phyloP scores from a whole-genome alignment of 139 green algal genomes.

The Chlorella vulgaris region DNA sequence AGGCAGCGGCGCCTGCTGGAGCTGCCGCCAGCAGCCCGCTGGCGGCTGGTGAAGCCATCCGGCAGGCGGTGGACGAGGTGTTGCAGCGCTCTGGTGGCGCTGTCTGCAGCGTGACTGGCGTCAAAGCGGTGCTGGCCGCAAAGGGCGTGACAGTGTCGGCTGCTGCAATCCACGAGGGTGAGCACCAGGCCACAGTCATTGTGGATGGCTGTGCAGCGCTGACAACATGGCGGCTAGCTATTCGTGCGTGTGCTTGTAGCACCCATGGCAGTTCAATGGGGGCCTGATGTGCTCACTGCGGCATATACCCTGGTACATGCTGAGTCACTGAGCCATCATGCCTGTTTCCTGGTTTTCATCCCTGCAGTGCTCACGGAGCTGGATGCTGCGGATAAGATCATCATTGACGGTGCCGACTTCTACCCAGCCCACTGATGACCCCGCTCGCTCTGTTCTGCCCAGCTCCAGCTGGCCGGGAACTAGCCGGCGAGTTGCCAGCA shows the following conservation, averaged over 20 bases:
- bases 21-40: background rate
- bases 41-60: conserved; percentile 10
- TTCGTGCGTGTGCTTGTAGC: too few relatives aligned
- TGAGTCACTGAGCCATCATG: background rate
- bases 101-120: conserved; percentile 33
- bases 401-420: conserved; percentile 44
- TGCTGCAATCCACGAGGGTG: conserved; percentile 13
- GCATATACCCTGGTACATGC: too few relatives aligned
- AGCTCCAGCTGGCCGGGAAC: background rate
- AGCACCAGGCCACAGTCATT: too few relatives aligned
- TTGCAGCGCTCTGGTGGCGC: conserved; percentile 10
- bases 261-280: too few relatives aligned
- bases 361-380: conserved; percentile 25
- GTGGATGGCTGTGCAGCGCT: too few relatives aligned
- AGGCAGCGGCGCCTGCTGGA: background rate
- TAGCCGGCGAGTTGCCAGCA: too few relatives aligned
- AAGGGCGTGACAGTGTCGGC: conserved; percentile 8
- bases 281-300: too few relatives aligned
- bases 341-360: background rate
- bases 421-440: conserved; percentile 32
- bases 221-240: too few relatives aligned
- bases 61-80: conserved; percentile 27
- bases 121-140: conserved; percentile 30
- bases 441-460: background rate
- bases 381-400: conserved; percentile 19